phyloP scores from a whole-genome alignment of 495 filamentous ascomycete genomes.

The Lichina pygmaea region DNA sequence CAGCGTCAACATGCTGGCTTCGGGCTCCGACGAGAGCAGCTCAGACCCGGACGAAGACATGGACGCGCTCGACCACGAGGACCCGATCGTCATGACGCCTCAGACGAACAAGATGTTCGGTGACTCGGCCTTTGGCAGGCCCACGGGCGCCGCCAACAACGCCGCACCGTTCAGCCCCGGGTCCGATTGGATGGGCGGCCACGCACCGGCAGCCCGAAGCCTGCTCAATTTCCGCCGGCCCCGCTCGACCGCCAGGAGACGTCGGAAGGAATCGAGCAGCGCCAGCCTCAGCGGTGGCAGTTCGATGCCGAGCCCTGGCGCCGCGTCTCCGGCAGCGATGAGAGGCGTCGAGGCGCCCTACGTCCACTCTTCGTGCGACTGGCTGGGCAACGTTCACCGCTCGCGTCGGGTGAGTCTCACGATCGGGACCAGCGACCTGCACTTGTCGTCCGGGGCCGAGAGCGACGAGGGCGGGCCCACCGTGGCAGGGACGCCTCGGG shows the following conservation, averaged over 20 bases:
- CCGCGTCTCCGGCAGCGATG: constrained; percentile 34
- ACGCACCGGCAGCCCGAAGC: constrained; percentile 40
- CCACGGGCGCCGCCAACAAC: no score
- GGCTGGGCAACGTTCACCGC: constrained; percentile 14
- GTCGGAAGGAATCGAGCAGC: constrained; percentile 40
- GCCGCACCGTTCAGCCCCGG: no score
- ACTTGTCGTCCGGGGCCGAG: constrained; percentile 47
- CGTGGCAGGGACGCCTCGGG: constrained; percentile 1
- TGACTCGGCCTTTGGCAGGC: no score
- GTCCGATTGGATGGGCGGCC: constrained; percentile 26
- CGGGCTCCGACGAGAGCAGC: constrained; percentile 30
- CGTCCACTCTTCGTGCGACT: background rate
- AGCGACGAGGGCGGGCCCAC: constrained; percentile 34
- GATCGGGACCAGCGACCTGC: constrained; percentile 60
- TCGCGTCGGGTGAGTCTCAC: constrained; percentile 61
- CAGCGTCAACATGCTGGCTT: constrained; percentile 46
- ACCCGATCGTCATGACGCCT: constrained; percentile 34
- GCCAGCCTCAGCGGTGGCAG: constrained; percentile 30
- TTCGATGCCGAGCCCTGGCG: constrained; percentile 37
- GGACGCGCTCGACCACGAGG: constrained; percentile 36
- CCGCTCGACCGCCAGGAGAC: constrained; percentile 24
- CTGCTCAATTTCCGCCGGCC: constrained; percentile 53
- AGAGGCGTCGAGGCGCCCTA: constrained; percentile 24
- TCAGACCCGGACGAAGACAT: constrained; percentile 56
- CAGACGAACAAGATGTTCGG: constrained; percentile 22